Percentiles rank a stretch among this genome's conserved stretches.
Evolutionary conservation across 306 rosid genomes (phyloP).

Genomic region (Alnus rubra): DNA sequence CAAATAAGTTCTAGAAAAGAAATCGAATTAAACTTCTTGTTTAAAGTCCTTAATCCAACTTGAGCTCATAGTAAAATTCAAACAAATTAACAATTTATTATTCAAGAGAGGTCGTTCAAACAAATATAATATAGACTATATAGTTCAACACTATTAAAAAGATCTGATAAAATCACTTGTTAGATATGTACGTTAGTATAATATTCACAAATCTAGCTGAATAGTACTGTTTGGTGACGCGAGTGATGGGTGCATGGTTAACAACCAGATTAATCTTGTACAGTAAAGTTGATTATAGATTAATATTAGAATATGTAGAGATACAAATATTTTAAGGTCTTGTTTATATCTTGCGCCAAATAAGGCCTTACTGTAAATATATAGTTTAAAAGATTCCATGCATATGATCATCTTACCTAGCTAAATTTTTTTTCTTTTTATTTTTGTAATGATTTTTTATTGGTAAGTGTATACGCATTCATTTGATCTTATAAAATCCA

Average conservation of each 20-base stretch:
- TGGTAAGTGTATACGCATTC: too few species aligned
- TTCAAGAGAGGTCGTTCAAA: neutral
- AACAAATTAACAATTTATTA: constrained; percentile 18
- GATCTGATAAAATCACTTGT: neutral
- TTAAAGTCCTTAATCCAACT: constrained; percentile 26
- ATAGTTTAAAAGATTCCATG: neutral
- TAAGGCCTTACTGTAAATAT: too few species aligned
- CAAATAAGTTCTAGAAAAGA: constrained; percentile 19
- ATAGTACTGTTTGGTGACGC: neutral
- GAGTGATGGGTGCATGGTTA: neutral
- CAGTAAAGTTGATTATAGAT: neutral
- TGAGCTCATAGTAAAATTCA: constrained; percentile 42
- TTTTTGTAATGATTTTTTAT: neutral
- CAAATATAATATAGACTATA: neutral
- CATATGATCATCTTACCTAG: neutral
- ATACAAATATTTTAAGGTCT: neutral
- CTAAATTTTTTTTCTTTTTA: neutral
- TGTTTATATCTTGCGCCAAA: too few species aligned
- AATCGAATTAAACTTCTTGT: constrained; percentile 26
- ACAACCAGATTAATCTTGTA: neutral
- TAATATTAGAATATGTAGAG: too few species aligned
- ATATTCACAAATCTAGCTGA: too few species aligned
- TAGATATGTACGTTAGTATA: constrained; percentile 9
- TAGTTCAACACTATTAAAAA: constrained; percentile 17
- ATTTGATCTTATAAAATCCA: neutral